Conservation (phyloP, 1,284 basidiomycete species). For the Volvariella surrecta region DNA sequence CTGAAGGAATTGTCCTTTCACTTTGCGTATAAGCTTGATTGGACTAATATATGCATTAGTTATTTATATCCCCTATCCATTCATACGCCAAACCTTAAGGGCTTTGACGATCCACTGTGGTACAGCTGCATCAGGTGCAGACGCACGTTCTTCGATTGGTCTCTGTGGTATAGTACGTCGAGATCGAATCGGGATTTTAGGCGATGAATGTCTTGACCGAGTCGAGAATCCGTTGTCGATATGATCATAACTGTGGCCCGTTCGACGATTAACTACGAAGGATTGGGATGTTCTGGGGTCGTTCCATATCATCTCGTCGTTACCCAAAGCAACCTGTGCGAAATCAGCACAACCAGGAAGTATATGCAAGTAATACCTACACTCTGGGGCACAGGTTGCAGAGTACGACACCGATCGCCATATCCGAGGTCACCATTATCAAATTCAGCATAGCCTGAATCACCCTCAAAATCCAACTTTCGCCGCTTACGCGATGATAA, state of each 20-base stretch:
- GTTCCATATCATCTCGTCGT: constrained; percentile 40
- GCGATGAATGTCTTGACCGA: background rate
- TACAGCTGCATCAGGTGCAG: constrained; percentile 2
- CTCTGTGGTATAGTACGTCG: background rate
- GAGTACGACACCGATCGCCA: too few relatives aligned
- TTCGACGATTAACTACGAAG: constrained; percentile 61
- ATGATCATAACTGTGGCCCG: constrained; percentile 41
- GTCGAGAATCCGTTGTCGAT: background rate
- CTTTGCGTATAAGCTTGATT: constrained; percentile 40
- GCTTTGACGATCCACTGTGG: constrained; percentile 27
- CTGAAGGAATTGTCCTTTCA: constrained; percentile 37
- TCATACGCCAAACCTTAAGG: constrained; percentile 16
- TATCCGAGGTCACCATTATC: too few relatives aligned
- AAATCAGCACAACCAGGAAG: too few relatives aligned
- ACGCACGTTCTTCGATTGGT: background rate
- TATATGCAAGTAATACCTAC: constrained; percentile 11
- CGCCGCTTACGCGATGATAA: constrained; percentile 26
- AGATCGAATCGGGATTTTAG: background rate
- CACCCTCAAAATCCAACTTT: constrained; percentile 15
- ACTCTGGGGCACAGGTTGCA: too few relatives aligned
- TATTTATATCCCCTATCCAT: background rate
- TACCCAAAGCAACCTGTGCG: background rate
- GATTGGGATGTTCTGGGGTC: constrained; percentile 59
- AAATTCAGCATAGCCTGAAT: constrained; percentile 23
- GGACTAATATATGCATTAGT: constrained; percentile 43